Conservation (phyloP, 148 eudicot species). For the Rhododendron simsii region DNA sequence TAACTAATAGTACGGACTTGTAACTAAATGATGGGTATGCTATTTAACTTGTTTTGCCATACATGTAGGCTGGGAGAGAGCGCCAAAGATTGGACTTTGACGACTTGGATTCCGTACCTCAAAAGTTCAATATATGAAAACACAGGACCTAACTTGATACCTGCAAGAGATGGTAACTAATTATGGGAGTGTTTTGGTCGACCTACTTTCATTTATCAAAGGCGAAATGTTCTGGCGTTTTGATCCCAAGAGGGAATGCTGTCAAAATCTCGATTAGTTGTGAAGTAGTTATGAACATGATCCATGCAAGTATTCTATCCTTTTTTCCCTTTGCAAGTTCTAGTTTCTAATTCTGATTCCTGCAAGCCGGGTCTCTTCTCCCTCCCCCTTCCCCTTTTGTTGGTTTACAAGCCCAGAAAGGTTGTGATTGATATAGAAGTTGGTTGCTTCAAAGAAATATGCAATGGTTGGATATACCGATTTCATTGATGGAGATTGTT, state of each 20-base stretch:
- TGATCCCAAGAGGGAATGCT: neutral
- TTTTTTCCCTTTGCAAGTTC: neutral
- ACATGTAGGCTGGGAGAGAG: constrained; percentile 75
- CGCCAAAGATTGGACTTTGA: constrained; percentile 82
- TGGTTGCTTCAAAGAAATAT: neutral
- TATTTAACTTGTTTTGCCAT: neutral
- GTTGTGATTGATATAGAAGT: neutral
- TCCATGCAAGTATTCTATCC: neutral
- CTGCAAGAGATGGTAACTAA: neutral
- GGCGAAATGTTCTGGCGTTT: neutral
- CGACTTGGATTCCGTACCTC: constrained; percentile 76
- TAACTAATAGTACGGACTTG: neutral
- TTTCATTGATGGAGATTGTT: neutral
- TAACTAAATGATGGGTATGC: neutral
- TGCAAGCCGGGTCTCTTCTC: neutral
- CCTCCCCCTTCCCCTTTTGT: neutral
- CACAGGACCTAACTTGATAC: neutral
- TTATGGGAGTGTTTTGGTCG: neutral
- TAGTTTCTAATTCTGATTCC: neutral
- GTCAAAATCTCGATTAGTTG: neutral
- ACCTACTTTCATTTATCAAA: neutral
- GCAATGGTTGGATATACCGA: neutral
- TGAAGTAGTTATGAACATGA: neutral
- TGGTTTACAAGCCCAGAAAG: neutral
- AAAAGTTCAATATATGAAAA: constrained; percentile 66